Conservation (phyloP, 257 asterid species). For the Nyctanthes arbortristis region DNA sequence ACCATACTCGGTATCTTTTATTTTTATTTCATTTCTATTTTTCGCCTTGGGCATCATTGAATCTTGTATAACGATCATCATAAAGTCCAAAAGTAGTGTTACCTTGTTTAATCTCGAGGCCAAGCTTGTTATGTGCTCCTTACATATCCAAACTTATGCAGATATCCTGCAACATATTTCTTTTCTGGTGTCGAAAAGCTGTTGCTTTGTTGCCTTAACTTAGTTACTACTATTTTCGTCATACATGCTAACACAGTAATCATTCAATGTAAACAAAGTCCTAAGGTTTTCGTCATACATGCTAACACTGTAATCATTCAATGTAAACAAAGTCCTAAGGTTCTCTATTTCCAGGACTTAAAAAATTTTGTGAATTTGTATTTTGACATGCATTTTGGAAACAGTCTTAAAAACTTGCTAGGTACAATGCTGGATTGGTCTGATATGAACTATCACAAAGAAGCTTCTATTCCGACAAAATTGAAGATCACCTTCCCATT, state of each 20-base stretch:
- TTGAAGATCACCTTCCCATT: not conserved
- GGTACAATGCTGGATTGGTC: not conserved
- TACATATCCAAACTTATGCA: not conserved
- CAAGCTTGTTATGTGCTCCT: not conserved
- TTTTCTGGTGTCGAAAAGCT: not conserved
- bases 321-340: not conserved
- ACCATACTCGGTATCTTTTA: not conserved
- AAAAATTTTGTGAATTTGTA: not conserved
- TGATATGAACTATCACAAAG: not conserved
- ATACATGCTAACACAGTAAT: not conserved
- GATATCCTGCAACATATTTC: not conserved
- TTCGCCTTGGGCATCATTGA: not conserved
- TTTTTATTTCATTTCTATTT: not conserved
- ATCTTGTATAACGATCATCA: not conserved
- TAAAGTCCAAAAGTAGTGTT: not conserved
- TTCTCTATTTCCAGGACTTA: not conserved
- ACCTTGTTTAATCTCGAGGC: not conserved
- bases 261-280: not conserved
- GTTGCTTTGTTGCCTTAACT: not conserved
- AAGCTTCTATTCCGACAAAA: not conserved
- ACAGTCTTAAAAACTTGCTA: not conserved
- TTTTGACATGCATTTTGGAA: not conserved
- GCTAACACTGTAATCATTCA: not conserved
- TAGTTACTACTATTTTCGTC: not conserved
- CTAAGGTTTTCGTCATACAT: not conserved